Conservation (phyloP, 2,329 filamentous ascomycete genomes). For the Colletotrichum horii region DNA sequence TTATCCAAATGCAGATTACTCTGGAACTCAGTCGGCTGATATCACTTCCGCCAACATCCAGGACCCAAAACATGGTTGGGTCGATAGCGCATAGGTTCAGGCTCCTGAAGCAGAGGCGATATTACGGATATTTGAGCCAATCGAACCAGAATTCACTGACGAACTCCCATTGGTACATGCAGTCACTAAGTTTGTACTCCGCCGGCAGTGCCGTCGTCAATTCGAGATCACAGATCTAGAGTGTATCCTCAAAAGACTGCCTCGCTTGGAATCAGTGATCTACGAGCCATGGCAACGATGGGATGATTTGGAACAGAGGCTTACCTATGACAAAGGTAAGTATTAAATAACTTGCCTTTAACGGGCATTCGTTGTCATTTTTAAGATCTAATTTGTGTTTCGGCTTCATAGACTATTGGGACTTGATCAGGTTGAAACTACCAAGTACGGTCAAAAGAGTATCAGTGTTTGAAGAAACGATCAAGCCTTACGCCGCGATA, state of each 20-base stretch:
- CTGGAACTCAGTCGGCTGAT: neutral
- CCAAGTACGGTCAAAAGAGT: neutral
- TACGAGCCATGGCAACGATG: neutral
- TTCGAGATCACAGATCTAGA: neutral
- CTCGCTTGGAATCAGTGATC: neutral
- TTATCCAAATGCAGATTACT: neutral
- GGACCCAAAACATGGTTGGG: neutral
- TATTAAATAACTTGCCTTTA: too few species aligned
- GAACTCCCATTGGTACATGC: too few species aligned
- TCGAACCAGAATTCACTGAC: too few species aligned
- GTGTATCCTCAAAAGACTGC: neutral
- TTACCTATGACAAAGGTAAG: too few species aligned
- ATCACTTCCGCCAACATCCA: neutral
- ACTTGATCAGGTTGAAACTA: neutral
- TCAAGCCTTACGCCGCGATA: neutral
- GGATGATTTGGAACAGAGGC: too few species aligned
- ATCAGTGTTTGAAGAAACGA: neutral
- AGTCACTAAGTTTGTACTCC: neutral
- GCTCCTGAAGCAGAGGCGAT: too few species aligned
- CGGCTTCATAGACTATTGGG: neutral
- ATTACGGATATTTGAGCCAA: too few species aligned
- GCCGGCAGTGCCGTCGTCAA: neutral
- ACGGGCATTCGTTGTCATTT: neutral
- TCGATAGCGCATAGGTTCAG: neutral
- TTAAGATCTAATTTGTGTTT: rapidly evolving